phyloP scores from a whole-genome alignment of 2,329 filamentous ascomycete species.

The Diaporthe ilicicola region DNA sequence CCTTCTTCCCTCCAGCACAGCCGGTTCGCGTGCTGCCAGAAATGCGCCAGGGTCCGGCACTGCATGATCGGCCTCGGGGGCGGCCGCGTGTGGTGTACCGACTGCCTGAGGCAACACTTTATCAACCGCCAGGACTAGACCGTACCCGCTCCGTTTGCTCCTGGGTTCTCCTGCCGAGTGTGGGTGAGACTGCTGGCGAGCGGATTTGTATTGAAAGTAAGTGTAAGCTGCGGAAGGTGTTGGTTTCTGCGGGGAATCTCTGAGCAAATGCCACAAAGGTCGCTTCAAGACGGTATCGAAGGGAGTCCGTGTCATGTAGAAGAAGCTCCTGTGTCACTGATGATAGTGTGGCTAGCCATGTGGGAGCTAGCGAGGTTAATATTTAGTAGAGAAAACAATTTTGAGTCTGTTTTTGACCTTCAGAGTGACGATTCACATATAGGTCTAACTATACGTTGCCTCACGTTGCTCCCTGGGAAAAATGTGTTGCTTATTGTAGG shows the following conservation, averaged over 20 bases:
- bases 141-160: too few relatives aligned
- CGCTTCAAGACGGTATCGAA: neutral
- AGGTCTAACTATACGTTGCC: neutral
- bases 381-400: neutral
- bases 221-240: neutral
- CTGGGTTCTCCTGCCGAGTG: too few relatives aligned
- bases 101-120: neutral
- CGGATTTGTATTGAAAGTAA: too few relatives aligned
- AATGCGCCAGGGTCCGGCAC: neutral
- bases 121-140: neutral
- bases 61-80: neutral
- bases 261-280: neutral
- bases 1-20: neutral
- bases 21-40: neutral
- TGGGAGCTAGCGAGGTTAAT: neutral
- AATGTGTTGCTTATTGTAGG: neutral
- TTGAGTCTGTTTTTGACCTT: neutral
- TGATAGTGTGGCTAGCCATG: neutral
- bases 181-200: too few relatives aligned
- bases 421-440: neutral
- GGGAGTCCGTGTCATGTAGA: neutral
- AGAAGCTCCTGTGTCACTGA: neutral
- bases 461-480: neutral
- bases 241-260: too few relatives aligned
- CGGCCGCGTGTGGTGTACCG: neutral